Conservation (phyloP, 768 basidiomycete genomes). For the Strobilomyces confusus region DNA sequence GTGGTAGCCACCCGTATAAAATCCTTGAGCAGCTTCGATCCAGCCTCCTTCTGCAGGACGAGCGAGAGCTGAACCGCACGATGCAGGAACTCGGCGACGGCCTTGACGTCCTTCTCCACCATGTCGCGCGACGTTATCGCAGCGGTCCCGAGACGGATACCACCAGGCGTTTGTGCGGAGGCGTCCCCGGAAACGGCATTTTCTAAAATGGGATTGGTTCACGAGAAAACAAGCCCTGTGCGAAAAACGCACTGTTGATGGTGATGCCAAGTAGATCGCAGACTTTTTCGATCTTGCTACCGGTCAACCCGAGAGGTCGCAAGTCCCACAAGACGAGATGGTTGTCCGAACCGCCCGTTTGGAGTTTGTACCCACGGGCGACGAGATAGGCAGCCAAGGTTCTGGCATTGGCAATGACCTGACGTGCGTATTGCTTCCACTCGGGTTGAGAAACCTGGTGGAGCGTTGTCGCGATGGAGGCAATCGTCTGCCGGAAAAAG, state of each 20-base stretch:
- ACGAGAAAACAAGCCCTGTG: background rate
- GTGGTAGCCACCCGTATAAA: slow-evolving; percentile 80
- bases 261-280: slow-evolving; percentile 97
- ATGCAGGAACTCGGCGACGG: slow-evolving; percentile 89
- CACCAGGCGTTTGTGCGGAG: slow-evolving; percentile 93
- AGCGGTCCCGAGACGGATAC: slow-evolving; percentile 93
- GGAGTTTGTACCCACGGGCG: slow-evolving; percentile 87
- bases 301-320: slow-evolving; percentile 92
- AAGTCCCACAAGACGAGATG: slow-evolving; percentile 98
- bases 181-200: slow-evolving; percentile 97
- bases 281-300: slow-evolving; percentile 97
- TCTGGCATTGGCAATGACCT: slow-evolving; percentile 86
- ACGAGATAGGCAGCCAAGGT: slow-evolving; percentile 71
- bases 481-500: slow-evolving; percentile 68
- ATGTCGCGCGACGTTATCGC: slow-evolving; percentile 95
- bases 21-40: slow-evolving; percentile 92
- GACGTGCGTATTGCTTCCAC: slow-evolving; percentile 89
- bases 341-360: slow-evolving; percentile 96
- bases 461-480: slow-evolving; percentile 89
- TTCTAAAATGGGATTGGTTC: slow-evolving; percentile 46
- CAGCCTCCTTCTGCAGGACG: slow-evolving; percentile 89
- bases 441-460: slow-evolving; percentile 86
- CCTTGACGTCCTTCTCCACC: slow-evolving; percentile 80
- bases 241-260: slow-evolving; percentile 72
- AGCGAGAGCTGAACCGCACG: slow-evolving; percentile 91